Base-by-base conservation (phyloP, 2,329 filamentous ascomycete species). In the Scleromitrula shiraiana region DNA sequence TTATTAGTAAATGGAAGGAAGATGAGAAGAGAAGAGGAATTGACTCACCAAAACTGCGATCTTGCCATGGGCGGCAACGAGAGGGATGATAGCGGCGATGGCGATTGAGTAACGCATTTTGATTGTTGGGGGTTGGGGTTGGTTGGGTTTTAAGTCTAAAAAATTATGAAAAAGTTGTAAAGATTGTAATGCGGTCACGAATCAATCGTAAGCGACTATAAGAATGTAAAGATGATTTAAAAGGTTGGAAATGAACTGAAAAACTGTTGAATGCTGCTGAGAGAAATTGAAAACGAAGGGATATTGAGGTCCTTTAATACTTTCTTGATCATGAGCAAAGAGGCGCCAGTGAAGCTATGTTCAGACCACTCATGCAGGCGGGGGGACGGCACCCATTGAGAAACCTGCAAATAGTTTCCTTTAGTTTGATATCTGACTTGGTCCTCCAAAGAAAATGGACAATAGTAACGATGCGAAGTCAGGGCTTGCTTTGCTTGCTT, bases 51-150 rank as follows among this genome's bases (percentile, higher is more conserved):
- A 53, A 49, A 61, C 57, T 50, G 58, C 72, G 65, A 84, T 81
- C 56, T 74, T 78, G 51, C 72, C 71, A 69, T 84, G 80, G 59
- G 74, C 77, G 54, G 77, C 70, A 53, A 76, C 78, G 44, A 83
- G 71, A 54, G 73, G 67, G 58, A 71, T 71, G 53, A 72, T 67
- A 56, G 75, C 68, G 60, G 81, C 63, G 64, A 57, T 53, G 52
- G 51, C 32, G 49, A 60, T 45, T 51, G 59, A 40, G 50, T 55
- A 42, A 46, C 59, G 59, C 53, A 56, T 51, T 46, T 57, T 51
- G 56, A 58, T 58, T 29, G 49, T 58, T 44, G 38, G 40, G 47
- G 52, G 37, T 32, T 32, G 35, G 15, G 23, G 37, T 30, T 27
- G 15, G n/a, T 33, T 46, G 22, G 29, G 24, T n/a, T 30, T 15